Evolutionary conservation across 768 basidiomycete genomes (phyloP), one percentile per base, ranked within the genome.

Genomic region (Rhizopogon vesiculosus): DNA sequence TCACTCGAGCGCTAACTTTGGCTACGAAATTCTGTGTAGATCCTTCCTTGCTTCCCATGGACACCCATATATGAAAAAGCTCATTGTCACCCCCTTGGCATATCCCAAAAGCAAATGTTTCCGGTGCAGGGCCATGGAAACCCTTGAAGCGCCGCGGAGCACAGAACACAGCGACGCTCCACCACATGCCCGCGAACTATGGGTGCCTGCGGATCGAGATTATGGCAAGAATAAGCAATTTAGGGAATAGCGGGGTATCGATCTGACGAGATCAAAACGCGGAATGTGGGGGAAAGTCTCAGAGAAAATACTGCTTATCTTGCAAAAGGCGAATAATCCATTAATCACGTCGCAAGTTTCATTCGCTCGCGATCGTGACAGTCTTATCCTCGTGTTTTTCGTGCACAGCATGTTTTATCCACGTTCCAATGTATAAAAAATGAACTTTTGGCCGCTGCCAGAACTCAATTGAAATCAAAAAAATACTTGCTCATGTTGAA

Each of bases 171-270:
- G 48, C 48, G 48, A 49, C 35, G 22, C 35, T 49, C 33, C 48
- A 49, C 35, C 22, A 7, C 48, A 49, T 49, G 35, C 31, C 48
- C 48, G 48, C 48, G 48, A 49, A 33, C 33, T 49, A 38, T 49
- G 48, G 48, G 48, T 49, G 48, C 48, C 48, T 49, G 48, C 22
- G 48, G 48, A 49, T 49, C 48, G 48, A 49, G 48, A 49, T 49
- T 49, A 19, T 49, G 48, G 18, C 22, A 49, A 49, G 48, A 19
- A 19, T 22, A 10, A 22, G 22, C 33, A 15, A 49, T 49, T 49
- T 49, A 49, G 48, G 48, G 48, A 49, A 49, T 49, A 49, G 48
- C 15, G 48, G 48, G 48, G 48, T 49, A 49, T 35, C 39, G 48
- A 49, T 49, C 35, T 49, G 48, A 49, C 48, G 35, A 35, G 48